Evolutionary conservation across 1,284 basidiomycete species (phyloP), one percentile per base, ranked within the genome.

Genomic region (Pseudozyma sp.): DNA sequence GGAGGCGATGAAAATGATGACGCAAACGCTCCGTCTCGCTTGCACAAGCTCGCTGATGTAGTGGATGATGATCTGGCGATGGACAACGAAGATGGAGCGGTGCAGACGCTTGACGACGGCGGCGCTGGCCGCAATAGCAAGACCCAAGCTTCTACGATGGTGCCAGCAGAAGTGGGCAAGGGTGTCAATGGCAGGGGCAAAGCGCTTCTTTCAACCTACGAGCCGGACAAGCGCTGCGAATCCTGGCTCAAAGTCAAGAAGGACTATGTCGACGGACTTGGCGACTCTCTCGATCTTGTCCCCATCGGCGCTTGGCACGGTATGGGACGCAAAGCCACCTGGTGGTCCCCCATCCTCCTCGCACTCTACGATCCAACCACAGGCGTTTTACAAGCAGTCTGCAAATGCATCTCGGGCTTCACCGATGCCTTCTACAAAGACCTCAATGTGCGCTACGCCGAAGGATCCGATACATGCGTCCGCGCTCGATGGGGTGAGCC

Each of bases 301-400:
- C 70, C 50, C 35, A 80, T 88, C 14, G 89, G 89, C 2, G 82
- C 92, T 18, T 95, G 92, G 93, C 91, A 95, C 86, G 95, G 95
- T 47, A 92, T 91, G 85, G 95, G 95, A n/a, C 87, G 94, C 39
- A 97, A 97, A 86, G 92, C 91, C 10, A 89, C 90, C 34, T 97
- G 94, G 94, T 97, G 94, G 93, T 92, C 91, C 70, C 95, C 95
- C 0, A 90, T 97, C 77, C 87, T 97, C 13, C 88, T 97, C 36
- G 94, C 92, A 21, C 60, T 81, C 53, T 92, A 93, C 88, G 91
- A 96, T 81, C 87, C 90, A 16, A 88, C 89, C 62, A 88, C 87
- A 4, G 93, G 91, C 14, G 89, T 87, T 49, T 88, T 92, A 64
- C 90, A 94, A 56, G 80, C 80, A 19, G 71, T 72, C 48, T 77